Conservation (phyloP, 2,329 filamentous ascomycete genomes). For the Tolypocladium nubicola region DNA sequence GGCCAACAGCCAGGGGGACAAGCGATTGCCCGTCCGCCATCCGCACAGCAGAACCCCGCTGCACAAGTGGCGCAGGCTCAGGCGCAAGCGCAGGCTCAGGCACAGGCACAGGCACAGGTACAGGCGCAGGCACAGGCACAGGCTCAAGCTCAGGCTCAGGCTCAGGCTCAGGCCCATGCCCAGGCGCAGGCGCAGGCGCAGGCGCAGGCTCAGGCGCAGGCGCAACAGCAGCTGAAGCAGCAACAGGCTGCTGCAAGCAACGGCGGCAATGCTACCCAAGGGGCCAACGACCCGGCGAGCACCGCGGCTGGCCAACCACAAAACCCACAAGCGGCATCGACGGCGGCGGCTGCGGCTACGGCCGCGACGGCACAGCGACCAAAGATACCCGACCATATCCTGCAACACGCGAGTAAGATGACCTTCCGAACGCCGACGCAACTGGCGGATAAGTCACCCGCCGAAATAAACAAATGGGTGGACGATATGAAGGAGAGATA, state of each 20-base stretch:
- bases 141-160: background rate
- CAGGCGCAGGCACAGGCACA: background rate
- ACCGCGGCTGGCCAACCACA: conserved; percentile 8
- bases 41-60: conserved; percentile 4
- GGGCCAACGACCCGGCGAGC: conserved; percentile 3
- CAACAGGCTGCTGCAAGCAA: background rate
- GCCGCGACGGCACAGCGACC: conserved; percentile 14
- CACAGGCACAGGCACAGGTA: conserved; percentile 9
- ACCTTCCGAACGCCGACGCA: conserved; percentile 32
- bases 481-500: conserved; percentile 37
- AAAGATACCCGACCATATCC: conserved; percentile 31
- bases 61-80: conserved; percentile 2
- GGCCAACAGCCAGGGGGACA: conserved; percentile 1
- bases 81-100: background rate
- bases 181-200: conserved; percentile 9
- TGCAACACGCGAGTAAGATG: conserved; percentile 37
- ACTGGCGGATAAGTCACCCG: conserved; percentile 29
- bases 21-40: background rate
- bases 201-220: conserved; percentile 5
- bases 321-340: conserved; percentile 4
- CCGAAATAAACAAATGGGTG: conserved; percentile 37
- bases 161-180: conserved; percentile 10
- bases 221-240: conserved; percentile 1
- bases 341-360: background rate
- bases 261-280: background rate